These are phyloP conservation scores for Colletotrichum sp. DNA, from an alignment of 2,329 filamentous ascomycete genomes.

Conservation along the genomic window DNA sequence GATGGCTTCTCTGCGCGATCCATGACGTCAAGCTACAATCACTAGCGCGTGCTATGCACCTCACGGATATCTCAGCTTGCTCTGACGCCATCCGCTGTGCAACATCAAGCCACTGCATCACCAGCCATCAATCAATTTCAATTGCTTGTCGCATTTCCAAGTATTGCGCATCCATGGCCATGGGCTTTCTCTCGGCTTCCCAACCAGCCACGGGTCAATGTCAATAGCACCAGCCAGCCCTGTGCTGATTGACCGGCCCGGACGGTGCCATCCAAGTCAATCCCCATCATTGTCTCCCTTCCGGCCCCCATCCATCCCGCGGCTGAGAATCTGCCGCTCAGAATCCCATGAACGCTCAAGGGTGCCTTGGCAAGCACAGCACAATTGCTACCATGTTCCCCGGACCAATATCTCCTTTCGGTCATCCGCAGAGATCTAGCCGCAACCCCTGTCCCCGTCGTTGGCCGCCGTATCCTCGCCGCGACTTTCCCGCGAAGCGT, in stretches of 20 bases:
- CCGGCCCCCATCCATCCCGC: neutral
- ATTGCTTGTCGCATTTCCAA: neutral
- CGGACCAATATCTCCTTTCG: neutral
- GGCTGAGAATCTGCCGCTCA: neutral
- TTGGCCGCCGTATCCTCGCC: neutral
- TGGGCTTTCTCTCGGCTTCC: neutral
- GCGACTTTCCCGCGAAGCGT: neutral
- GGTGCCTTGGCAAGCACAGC: neutral
- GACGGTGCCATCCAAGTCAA: neutral
- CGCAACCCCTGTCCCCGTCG: neutral
- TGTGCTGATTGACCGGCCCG: neutral
- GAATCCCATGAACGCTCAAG: neutral
- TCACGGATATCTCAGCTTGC: neutral
- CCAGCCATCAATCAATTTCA: neutral
- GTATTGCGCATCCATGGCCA: neutral
- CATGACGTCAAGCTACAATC: constrained; percentile 17
- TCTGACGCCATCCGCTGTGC: constrained; percentile 16
- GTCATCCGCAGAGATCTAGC: neutral
- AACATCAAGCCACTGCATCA: constrained; percentile 19
- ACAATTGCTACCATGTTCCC: neutral
- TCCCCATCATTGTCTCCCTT: neutral
- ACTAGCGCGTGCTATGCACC: constrained; percentile 2
- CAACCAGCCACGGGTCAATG: neutral
- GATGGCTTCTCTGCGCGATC: neutral
- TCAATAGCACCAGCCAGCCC: neutral